Evolutionary conservation across 192 early-diverging fungal species (phyloP).

Genomic region (Coemansia biformis): DNA sequence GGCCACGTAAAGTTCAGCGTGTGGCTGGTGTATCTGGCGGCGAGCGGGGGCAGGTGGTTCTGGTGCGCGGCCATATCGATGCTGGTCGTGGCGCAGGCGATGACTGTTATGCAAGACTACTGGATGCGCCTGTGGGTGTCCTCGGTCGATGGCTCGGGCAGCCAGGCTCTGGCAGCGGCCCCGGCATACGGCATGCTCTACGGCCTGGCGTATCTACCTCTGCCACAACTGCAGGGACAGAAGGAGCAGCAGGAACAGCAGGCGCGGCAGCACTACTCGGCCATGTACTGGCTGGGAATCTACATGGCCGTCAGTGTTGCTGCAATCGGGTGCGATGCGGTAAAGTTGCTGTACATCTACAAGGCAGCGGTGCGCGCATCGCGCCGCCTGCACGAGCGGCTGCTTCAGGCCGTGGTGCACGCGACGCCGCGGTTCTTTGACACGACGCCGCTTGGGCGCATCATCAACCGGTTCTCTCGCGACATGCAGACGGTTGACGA

Average conservation of each 20-base stretch:
- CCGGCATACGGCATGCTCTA: not conserved
- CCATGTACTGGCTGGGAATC: conserved; percentile 60
- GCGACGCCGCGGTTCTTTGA: conserved; percentile 84
- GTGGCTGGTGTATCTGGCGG: conserved; percentile 68
- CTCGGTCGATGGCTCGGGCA: conserved; percentile 3
- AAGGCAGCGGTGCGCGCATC: conserved; percentile 57
- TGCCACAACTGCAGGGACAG: not conserved
- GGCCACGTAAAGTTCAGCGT: conserved; percentile 67
- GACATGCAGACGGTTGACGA: conserved; percentile 80
- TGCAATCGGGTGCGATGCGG: conserved; percentile 31
- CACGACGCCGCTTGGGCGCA: conserved; percentile 74
- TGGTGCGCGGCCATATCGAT: conserved; percentile 52
- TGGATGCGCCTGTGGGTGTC: conserved; percentile 63
- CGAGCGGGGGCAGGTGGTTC: conserved; percentile 57
- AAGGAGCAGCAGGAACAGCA: not conserved
- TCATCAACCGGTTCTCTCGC: conserved; percentile 80
- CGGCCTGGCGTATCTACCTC: not conserved
- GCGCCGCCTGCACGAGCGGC: conserved; percentile 51
- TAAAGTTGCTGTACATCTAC: conserved; percentile 46
- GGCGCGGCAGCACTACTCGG: conserved; percentile 17
- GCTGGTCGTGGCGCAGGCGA: conserved; percentile 44
- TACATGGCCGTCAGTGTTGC: conserved; percentile 58
- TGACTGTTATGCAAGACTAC: conserved; percentile 54
- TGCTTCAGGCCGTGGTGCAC: conserved; percentile 56
- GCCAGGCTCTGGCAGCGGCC: not conserved